These are phyloP conservation scores for Cyanophora paradoxa DNA, from an alignment of 78 protist genomes.

Conservation along the genomic window DNA sequence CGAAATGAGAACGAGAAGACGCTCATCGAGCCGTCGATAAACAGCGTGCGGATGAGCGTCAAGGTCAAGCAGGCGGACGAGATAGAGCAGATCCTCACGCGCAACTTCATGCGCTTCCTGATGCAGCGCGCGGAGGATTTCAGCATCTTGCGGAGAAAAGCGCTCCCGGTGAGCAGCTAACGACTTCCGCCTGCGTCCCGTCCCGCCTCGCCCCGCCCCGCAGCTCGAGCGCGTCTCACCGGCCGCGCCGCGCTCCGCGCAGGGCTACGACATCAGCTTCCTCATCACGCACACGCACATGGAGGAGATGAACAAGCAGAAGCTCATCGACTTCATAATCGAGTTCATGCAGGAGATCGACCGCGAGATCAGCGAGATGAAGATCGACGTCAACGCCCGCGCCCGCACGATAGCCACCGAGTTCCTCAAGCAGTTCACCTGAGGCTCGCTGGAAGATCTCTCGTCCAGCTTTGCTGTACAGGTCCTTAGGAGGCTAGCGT, in stretches of 20 bases:
- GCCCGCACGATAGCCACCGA: conserved; percentile 79
- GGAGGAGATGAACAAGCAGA: conserved; percentile 88
- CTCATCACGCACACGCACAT: conserved; percentile 92
- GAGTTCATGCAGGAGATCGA: conserved; percentile 95
- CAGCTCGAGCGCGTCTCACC: too few species aligned
- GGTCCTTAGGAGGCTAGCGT: too few species aligned
- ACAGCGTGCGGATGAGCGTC: conserved; percentile 93
- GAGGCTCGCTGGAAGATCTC: too few species aligned
- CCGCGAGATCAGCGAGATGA: conserved; percentile 83
- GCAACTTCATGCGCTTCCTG: conserved; percentile 86
- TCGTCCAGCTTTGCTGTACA: too few species aligned
- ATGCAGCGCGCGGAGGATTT: conserved; percentile 94
- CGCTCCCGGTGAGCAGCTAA: conserved; percentile 69
- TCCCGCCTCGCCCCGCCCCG: too few species aligned
- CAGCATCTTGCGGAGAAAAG: conserved; percentile 83
- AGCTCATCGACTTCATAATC: conserved; percentile 92
- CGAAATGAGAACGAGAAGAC: conserved; percentile 78
- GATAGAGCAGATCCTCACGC: conserved; percentile 79
- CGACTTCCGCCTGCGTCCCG: too few species aligned
- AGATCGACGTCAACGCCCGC: conserved; percentile 79
- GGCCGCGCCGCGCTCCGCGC: too few species aligned
- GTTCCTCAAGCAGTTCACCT: conserved; percentile 64
- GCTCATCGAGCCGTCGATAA: conserved; percentile 90
- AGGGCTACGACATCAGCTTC: conserved; percentile 95
- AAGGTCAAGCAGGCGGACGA: conserved; percentile 85